Base-by-base conservation (phyloP, 306 rosid genomes). In the Cicer chorassanicum region DNA sequence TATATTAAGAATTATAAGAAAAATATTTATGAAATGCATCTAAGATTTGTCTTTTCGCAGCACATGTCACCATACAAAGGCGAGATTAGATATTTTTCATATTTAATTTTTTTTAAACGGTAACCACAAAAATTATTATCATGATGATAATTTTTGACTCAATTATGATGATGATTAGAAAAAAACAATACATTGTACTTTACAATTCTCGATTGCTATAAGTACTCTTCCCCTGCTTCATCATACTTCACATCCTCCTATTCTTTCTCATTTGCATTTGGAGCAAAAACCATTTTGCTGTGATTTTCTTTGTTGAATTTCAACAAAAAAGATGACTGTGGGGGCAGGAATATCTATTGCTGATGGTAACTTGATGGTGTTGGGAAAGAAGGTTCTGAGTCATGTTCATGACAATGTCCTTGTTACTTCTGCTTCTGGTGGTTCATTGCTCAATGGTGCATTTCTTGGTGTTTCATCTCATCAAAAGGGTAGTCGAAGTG, bases 321-420 rank as follows among this genome's bases (percentile, higher is more conserved):
- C 65, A 29, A 29, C 42, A 5, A 63, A 64, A 14, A 64, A 64
- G 81, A 93, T 94, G 98, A 91, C 97, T 10, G 92, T 94, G 0
- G 95, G 97, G 10, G 91, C 98, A 6, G 93, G 95, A 21, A 86
- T 94, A 12, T 77, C 84, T 40, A 83, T 90, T 65, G 82, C 84
- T 4, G 87, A 90, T 79, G 89, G 83, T 10, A 88, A 77, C 41
- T 81, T 94, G 81, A 70, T 81, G 90, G 97, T 91, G 70, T 84
- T 89, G 77, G 97, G 96, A 59, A 83, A 57, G 48, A 79, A 64
- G 6, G 87, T 94, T 4, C 68, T 94, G 79, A 71, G 77, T 0
- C 84, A 84, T 16, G 96, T 91, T 19, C 84, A 78, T 75, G 82
- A 80, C 14, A 89, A 90, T 34, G 81, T 94, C 2, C 71, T 85